Base-by-base conservation (phyloP, 176 grass and related monocot species). In the Alopecurus myosuroides region DNA sequence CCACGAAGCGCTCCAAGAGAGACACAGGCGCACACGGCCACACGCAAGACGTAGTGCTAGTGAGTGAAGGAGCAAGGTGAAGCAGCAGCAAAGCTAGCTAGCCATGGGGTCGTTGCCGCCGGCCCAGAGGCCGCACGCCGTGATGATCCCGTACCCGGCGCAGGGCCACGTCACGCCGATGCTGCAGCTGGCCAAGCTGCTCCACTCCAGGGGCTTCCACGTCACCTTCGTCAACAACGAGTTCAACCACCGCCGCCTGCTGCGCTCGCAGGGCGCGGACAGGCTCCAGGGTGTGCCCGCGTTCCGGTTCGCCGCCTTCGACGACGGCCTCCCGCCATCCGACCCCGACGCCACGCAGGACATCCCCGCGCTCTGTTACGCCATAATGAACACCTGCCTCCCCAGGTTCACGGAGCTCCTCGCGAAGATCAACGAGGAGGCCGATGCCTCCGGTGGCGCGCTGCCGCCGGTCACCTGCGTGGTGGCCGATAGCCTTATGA, bases 141-240 rank as follows among this genome's bases (percentile, higher is more conserved):
- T 94, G 72, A 79, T 84, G 70, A 57, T 94, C 35, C 92, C 92
- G 35, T 94, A 81, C 87, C 92, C 92, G 41, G 70, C 89, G 55
- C 84, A 85, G 82, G 88, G 92, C 4, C 92, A 94, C 57, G 13
- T 91, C 12, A 94, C 84, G 14, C 92, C 89, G 25, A 94, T 94
- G 92, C 71, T 91, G 60, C 76, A 89, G 86, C 86, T 94, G 22
- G 92, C 84, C 46, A 87, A 89, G 84, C 84, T 94, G 56, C 92
- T 94, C 61, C 92, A 94, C 51, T 2, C 73, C 1, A 85, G 88
- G 10, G 88, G 88, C 17, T 91, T 94, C 71, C 76, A 86, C 82
- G 84, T 94, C 75, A 94, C 92, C 83, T 94, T 91, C 83, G 85
- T 91, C 77, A 91, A 91, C 88, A 90, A 73, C 60, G 74, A 94